Evolutionary conservation across 1,284 basidiomycete genomes (phyloP).

Genomic region (Hymenochaete sp.): DNA sequence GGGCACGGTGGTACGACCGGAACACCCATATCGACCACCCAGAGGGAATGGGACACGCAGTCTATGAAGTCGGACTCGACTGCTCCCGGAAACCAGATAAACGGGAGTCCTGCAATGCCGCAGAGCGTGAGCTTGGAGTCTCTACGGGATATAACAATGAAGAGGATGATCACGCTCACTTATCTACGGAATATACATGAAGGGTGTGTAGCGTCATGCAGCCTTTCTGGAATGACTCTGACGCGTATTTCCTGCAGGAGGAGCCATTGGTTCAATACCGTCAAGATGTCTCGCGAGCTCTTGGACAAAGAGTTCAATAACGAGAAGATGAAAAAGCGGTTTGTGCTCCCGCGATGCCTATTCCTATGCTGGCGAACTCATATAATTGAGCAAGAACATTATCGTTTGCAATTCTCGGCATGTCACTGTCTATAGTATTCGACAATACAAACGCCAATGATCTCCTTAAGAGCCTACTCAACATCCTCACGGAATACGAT

Average conservation of each 20-base stretch:
- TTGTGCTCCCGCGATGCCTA: conserved; percentile 19
- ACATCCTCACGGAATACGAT: conserved; percentile 70
- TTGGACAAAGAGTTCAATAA: conserved; percentile 70
- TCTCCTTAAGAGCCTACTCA: conserved; percentile 63
- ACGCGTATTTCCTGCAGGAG: conserved; percentile 35
- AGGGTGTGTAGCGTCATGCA: conserved; percentile 44
- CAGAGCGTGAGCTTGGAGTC: conserved; percentile 69
- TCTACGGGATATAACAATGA: conserved; percentile 68
- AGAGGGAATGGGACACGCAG: conserved; percentile 65
- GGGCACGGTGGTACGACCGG: conserved; percentile 6
- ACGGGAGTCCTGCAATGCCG: conserved; percentile 35
- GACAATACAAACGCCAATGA: conserved; percentile 74
- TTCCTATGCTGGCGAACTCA: conserved; percentile 6
- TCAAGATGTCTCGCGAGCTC: conserved; percentile 64
- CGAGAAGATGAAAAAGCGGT: conserved; percentile 70
- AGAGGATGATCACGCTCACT: conserved; percentile 74
- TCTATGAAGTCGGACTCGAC: conserved; percentile 44
- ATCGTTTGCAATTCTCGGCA: conserved; percentile 73
- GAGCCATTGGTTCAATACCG: conserved; percentile 84
- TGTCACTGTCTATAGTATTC: conserved; percentile 73
- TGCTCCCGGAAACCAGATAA: conserved; percentile 23
- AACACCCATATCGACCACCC: conserved; percentile 33
- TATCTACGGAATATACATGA: conserved; percentile 79
- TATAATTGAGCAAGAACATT: conserved; percentile 43
- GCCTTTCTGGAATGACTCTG: conserved; percentile 9